Evolutionary conservation across 2,329 filamentous ascomycete genomes (phyloP).

Genomic region (Metarhizium guizhouense): DNA sequence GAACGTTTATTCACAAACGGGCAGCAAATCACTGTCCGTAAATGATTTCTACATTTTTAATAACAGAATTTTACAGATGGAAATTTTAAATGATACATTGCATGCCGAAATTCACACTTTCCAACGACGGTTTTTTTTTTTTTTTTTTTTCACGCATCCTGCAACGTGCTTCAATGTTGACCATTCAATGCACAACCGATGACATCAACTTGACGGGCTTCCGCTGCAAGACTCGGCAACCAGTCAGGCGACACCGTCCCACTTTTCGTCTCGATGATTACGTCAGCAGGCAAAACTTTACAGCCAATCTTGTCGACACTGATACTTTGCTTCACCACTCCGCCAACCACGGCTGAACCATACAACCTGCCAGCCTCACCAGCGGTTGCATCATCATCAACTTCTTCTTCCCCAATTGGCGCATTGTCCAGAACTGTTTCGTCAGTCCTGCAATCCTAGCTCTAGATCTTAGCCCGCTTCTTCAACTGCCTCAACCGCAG

Average conservation of each 20-base stretch:
- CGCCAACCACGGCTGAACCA: constrained; percentile 3
- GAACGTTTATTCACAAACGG: neutral
- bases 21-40: neutral
- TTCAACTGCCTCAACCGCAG: constrained; percentile 3
- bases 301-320: constrained; percentile 1
- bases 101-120: too few species aligned
- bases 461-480: constrained; percentile 4
- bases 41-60: too few species aligned
- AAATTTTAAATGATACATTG: too few species aligned
- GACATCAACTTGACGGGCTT: neutral
- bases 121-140: too few species aligned
- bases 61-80: too few species aligned
- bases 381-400: constrained; percentile 4
- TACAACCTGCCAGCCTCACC: neutral
- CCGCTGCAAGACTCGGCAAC: neutral
- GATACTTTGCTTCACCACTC: constrained; percentile 1
- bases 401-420: neutral
- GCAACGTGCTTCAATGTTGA: too few species aligned
- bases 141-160: too few species aligned
- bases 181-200: neutral
- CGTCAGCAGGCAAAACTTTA: constrained; percentile 14
- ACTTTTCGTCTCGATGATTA: constrained; percentile 4
- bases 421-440: neutral
- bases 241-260: neutral
- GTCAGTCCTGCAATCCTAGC: constrained; percentile 1